phyloP scores from a whole-genome alignment of 495 filamentous ascomycete species.

The Achaetomiella virescens region DNA sequence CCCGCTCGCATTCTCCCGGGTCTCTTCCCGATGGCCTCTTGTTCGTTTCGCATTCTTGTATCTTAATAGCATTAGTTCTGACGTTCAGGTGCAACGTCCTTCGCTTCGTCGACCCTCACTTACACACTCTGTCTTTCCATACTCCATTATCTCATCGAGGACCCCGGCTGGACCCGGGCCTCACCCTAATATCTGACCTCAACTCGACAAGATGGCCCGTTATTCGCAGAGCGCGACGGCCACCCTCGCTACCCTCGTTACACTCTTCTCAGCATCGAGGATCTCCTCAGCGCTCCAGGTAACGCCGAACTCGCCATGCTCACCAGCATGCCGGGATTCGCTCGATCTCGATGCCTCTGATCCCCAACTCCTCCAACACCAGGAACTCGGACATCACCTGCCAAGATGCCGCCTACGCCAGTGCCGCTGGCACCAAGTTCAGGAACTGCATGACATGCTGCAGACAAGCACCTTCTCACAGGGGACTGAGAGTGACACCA shows the following conservation, averaged over 20 bases:
- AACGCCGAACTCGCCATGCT: slow-evolving; percentile 47
- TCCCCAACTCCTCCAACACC: slow-evolving; percentile 40
- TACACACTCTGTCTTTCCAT: background rate
- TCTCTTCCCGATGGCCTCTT: background rate
- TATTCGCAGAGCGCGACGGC: slow-evolving; percentile 4
- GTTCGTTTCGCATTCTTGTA: background rate
- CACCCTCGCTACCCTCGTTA: slow-evolving; percentile 14
- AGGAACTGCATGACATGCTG: slow-evolving; percentile 46
- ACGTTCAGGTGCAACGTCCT: background rate
- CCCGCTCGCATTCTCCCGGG: background rate
- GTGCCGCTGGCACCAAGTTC: slow-evolving; percentile 38
- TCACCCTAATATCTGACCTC: background rate
- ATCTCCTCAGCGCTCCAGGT: slow-evolving; percentile 38
- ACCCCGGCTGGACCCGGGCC: slow-evolving; percentile 21
- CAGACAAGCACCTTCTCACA: slow-evolving; percentile 43
- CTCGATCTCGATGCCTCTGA: slow-evolving; percentile 35
- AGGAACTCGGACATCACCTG: slow-evolving; percentile 42
- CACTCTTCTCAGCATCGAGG: slow-evolving; percentile 21
- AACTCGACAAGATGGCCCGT: slow-evolving; percentile 16
- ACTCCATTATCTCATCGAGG: background rate
- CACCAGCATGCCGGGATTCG: slow-evolving; percentile 40
- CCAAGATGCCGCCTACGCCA: slow-evolving; percentile 33
- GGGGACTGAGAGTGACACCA: slow-evolving; percentile 41
- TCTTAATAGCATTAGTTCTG: no score
- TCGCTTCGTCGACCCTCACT: slow-evolving; percentile 3